Evolutionary conservation across 495 filamentous ascomycete genomes (phyloP), one percentile per base, ranked within the genome.

Genomic region (Parachaetomium inaequale): DNA sequence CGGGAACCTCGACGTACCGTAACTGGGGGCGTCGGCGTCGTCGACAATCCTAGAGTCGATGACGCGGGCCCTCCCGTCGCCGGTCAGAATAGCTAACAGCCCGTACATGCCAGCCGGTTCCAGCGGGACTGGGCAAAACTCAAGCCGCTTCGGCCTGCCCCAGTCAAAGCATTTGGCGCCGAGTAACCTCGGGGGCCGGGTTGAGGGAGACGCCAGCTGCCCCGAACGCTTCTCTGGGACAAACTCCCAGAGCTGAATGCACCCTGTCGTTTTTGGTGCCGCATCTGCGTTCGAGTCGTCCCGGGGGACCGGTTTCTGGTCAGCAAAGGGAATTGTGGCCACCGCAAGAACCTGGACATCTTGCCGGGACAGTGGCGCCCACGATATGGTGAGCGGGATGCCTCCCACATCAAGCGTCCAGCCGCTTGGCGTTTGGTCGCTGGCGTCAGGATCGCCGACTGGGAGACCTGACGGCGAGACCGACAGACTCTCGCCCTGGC

Each of bases 341-440:
- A 82, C 68, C 7, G 77, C 78, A 25, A 82, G 70, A 51, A 80
- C 53, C 66, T 82, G 79, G 19, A 66, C 59, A 28, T 65, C 60
- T 21, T 66, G 59, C 26, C 64, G 60, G 43, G 66, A 50, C n/a
- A 70, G 54, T 4, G 78, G 76, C 3, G 74, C 77, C 79, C 79
- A 82, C 14, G 63, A 72, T 63, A 81, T 69, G 14, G 74, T 72
- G 28, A 79, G 66, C 12, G 75, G 71, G 31, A 80, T 73, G 51
- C 78, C 77, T 26, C 76, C 78, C 6, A 76, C 71, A 59, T 82
- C 72, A 46, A 82, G 59, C 58, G 79, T 68, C 76, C 76, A 80
- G 11, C 78, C 77, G 12, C 56, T 68, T 14, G 69, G 56, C 21
- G 50, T 61, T 7, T 57, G 38, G 23, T 75, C 70, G 0, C 63